Percentiles rank a stretch among this genome's conserved stretches.
These are phyloP conservation scores for Massospora cicadina DNA, from an alignment of 371 early-diverging fungal species.

Conservation along the genomic window DNA sequence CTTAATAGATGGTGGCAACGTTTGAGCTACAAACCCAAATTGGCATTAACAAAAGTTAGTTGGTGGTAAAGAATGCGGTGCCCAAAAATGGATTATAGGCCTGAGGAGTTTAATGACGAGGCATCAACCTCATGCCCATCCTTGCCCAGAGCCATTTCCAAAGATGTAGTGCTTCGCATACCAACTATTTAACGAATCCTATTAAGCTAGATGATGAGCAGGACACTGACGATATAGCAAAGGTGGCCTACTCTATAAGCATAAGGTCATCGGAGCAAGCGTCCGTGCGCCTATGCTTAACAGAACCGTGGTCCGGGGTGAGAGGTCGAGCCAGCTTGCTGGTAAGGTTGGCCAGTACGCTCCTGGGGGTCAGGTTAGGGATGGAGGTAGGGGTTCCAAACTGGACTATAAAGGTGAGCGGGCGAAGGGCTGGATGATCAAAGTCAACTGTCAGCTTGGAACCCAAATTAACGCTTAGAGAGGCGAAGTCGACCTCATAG, in stretches of 20 bases:
- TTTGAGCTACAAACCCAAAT: no score
- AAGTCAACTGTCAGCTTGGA: constrained; percentile 29
- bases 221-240: background rate
- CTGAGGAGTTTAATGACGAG: no score
- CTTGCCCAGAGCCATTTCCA: no score
- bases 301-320: background rate
- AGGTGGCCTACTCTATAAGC: background rate
- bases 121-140: no score
- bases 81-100: no score
- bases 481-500: constrained; percentile 27
- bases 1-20: no score
- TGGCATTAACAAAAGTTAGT: no score
- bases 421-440: constrained; percentile 21
- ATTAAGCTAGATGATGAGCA: no score
- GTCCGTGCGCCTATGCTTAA: background rate
- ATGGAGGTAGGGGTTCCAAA: background rate
- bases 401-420: background rate
- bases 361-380: background rate
- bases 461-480: constrained; percentile 36
- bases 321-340: background rate
- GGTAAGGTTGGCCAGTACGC: background rate
- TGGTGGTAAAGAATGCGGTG: no score
- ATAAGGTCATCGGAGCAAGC: background rate
- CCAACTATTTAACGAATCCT: no score
- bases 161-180: no score